Evolutionary conservation across 768 basidiomycete species (phyloP), one percentile per base, ranked within the genome.

Genomic region (Calocybe cyanea): DNA sequence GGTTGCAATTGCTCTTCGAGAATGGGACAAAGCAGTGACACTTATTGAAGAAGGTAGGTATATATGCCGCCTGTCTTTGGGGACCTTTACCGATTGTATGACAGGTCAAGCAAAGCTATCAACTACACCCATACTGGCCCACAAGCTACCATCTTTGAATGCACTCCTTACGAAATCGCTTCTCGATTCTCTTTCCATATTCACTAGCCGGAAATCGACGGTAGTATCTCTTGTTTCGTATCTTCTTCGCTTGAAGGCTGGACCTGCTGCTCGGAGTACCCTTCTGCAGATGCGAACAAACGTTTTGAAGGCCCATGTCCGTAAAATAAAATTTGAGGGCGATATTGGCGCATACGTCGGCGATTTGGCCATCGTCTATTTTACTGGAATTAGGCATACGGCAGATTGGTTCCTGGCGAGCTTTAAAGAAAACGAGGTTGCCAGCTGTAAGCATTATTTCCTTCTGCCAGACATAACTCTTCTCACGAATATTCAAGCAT

Each of bases 401-500:
- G 91, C 91, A 11, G 95, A 99, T 66, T 99, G 96, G 96, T 99
- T 91, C 64, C 71, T 97, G 54, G 85, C 87, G 0, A 93, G 92
- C 46, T 99, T 96, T 67, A 89, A 86, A 63, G 96, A 97, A 64
- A 93, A 96, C 60, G 85, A 92, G 53, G 89, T 90, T 51, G 87
- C 95, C 0, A 94, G 92, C 47, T 79, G 95, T 95, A 56, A 52
- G 90, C 73, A 0, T 38, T 38, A 19, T 23, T n/a, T 34, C 7
- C 34, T 6, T 5, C 5, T 35, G 34, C n/a, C n/a, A n/a, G n/a
- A n/a, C 17, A 5, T 6, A 14, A 6, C 5, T 35, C 7, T n/a
- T 35, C 34, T n/a, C 17, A n/a, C n/a, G 34, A 20, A 38, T 28
- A 30, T 28, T 20, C n/a, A 54, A 97, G 96, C 86, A 8, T 93